These are phyloP conservation scores for Pichia terricola DNA, from an alignment of 1,139 yeast genomes.

Conservation along the genomic window DNA sequence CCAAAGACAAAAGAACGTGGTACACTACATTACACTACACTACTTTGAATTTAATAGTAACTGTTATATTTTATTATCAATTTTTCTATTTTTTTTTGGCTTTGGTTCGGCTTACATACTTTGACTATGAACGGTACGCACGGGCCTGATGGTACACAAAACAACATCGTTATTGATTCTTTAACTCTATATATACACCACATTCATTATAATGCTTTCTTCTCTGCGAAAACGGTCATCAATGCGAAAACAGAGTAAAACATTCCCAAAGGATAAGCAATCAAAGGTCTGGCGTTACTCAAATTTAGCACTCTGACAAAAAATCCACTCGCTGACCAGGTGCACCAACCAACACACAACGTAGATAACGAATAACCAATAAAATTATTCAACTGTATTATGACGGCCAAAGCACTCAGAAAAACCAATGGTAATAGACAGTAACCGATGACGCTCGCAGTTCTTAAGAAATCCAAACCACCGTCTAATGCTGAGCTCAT, in stretches of 20 bases:
- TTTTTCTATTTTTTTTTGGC: too few species aligned
- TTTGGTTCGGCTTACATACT: too few species aligned
- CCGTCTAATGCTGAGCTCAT: conserved; percentile 47
- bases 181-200: too few species aligned
- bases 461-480: conserved; percentile 54
- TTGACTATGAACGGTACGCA: too few species aligned
- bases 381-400: conserved; percentile 58
- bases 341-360: conserved; percentile 83
- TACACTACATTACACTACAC: too few species aligned
- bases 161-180: too few species aligned
- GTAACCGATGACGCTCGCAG: conserved; percentile 90
- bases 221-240: conserved; percentile 70
- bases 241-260: conserved; percentile 92
- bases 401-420: conserved; percentile 56
- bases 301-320: conserved; percentile 79
- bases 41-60: too few species aligned
- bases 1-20: too few species aligned
- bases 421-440: conserved; percentile 85
- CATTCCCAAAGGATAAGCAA: conserved; percentile 89
- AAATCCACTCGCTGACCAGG: conserved; percentile 88
- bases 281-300: conserved; percentile 76
- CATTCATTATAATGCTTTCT: conserved; percentile 11
- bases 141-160: too few species aligned
- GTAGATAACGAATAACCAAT: conserved; percentile 66
- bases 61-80: too few species aligned